Evolutionary conservation across 306 rosid genomes (phyloP).

Genomic region (Vigna unguiculata): DNA sequence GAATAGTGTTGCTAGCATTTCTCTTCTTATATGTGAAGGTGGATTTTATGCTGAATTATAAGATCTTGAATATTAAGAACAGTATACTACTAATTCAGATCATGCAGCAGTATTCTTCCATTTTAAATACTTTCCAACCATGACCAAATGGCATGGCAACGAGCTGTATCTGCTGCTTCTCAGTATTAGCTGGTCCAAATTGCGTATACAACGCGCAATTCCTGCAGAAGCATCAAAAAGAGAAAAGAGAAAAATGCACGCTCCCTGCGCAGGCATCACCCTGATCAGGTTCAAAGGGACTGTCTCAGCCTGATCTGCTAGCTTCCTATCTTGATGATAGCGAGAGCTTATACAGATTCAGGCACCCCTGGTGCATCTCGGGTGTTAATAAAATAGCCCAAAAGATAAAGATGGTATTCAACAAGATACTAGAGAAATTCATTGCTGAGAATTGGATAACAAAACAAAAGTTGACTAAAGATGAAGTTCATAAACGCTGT

Average conservation of each 20-base stretch:
- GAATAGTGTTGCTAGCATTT: constrained; percentile 5
- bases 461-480: constrained; percentile 38
- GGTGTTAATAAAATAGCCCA: constrained; percentile 57
- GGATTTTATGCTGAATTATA: constrained; percentile 15
- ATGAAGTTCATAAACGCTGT: constrained; percentile 45
- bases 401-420: constrained; percentile 19
- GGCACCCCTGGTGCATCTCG: constrained; percentile 99
- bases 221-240: constrained; percentile 74
- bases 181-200: constrained; percentile 50
- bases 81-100: constrained; percentile 7
- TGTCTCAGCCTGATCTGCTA: constrained; percentile 94
- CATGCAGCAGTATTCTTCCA: not conserved
- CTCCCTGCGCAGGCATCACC: constrained; percentile 99
- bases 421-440: constrained; percentile 44
- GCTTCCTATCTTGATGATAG: constrained; percentile 50
- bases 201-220: constrained; percentile 40
- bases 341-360: constrained; percentile 67
- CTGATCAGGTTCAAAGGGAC: constrained; percentile 99
- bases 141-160: constrained; percentile 42
- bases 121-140: constrained; percentile 45
- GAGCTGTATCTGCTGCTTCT: constrained; percentile 51
- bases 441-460: constrained; percentile 53
- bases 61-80: not conserved
- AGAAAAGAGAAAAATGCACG: constrained; percentile 68
- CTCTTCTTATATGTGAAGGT: not conserved